Evolutionary conservation across 306 rosid genomes (phyloP).

Genomic region (Trifolium subterraneum): DNA sequence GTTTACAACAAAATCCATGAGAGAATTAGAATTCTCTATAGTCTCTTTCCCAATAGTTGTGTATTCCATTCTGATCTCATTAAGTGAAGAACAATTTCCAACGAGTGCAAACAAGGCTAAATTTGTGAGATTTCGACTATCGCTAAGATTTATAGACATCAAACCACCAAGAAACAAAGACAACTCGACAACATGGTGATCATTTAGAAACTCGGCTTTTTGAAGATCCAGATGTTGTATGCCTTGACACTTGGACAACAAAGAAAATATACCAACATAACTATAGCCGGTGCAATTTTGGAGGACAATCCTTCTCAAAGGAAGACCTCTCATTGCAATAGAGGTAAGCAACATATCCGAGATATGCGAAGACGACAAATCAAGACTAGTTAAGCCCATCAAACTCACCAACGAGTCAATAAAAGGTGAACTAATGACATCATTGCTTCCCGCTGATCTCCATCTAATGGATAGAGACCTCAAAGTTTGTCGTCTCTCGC

Average conservation of each 20-base stretch:
- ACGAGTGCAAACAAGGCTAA: neutral
- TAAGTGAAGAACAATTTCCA: too few relatives aligned
- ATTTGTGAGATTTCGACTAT: neutral
- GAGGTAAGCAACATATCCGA: conserved; percentile 59
- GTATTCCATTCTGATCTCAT: too few relatives aligned
- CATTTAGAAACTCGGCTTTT: conserved; percentile 48
- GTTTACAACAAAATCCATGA: too few relatives aligned
- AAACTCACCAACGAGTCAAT: conserved; percentile 37
- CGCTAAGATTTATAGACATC: neutral
- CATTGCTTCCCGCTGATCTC: neutral
- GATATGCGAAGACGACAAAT: conserved; percentile 42
- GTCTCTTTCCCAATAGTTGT: too few relatives aligned
- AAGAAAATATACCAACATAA: conserved; percentile 50
- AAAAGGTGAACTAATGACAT: neutral
- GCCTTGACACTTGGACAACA: conserved; percentile 52
- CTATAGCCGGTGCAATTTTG: conserved; percentile 41
- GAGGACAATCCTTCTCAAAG: conserved; percentile 61
- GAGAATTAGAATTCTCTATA: too few relatives aligned
- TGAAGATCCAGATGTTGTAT: conserved; percentile 62
- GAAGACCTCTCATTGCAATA: conserved; percentile 56
- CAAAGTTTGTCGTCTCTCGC: conserved; percentile 49
- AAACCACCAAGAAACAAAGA: conserved; percentile 51
- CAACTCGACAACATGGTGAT: conserved; percentile 52
- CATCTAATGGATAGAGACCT: conserved; percentile 26
- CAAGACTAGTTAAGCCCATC: conserved; percentile 48